Conservation (phyloP, 2,329 filamentous ascomycete species). For the Diaporthe aspalathi region DNA sequence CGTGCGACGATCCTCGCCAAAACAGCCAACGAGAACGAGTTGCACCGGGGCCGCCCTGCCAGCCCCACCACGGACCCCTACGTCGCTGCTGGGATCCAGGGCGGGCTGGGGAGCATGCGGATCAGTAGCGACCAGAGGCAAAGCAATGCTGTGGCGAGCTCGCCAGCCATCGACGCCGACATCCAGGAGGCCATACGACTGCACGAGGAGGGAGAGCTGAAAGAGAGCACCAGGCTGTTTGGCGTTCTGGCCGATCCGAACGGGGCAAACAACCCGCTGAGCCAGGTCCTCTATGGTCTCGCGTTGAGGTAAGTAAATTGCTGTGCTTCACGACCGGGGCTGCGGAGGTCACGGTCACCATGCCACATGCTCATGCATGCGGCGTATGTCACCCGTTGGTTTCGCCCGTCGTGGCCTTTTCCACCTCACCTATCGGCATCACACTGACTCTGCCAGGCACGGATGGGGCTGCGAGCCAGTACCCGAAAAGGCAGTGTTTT, state of each 20-base stretch:
- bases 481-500: conserved; percentile 79
- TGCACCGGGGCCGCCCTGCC: conserved; percentile 55
- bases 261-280: conserved; percentile 90
- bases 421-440: not conserved
- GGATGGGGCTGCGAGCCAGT: conserved; percentile 90
- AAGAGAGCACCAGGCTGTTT: conserved; percentile 86
- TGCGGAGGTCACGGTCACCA: not conserved
- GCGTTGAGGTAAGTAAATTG: conserved; percentile 77
- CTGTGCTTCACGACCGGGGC: not conserved
- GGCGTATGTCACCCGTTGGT: not conserved
- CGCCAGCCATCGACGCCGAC: conserved; percentile 70
- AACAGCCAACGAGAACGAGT: conserved; percentile 62
- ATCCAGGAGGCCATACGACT: conserved; percentile 97
- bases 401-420: too few relatives aligned
- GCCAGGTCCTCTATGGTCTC: conserved; percentile 95
- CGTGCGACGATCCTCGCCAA: conserved; percentile 86
- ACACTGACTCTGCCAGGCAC: conserved; percentile 69
- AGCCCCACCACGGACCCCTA: conserved; percentile 49
- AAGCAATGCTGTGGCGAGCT: conserved; percentile 54
- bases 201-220: conserved; percentile 86
- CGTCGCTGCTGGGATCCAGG: conserved; percentile 41
- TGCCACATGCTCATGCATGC: not conserved
- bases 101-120: conserved; percentile 47
- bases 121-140: conserved; percentile 42
- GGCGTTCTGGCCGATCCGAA: conserved; percentile 83